phyloP scores from a whole-genome alignment of 2,329 filamentous ascomycete genomes.

The Penicillium sp. region DNA sequence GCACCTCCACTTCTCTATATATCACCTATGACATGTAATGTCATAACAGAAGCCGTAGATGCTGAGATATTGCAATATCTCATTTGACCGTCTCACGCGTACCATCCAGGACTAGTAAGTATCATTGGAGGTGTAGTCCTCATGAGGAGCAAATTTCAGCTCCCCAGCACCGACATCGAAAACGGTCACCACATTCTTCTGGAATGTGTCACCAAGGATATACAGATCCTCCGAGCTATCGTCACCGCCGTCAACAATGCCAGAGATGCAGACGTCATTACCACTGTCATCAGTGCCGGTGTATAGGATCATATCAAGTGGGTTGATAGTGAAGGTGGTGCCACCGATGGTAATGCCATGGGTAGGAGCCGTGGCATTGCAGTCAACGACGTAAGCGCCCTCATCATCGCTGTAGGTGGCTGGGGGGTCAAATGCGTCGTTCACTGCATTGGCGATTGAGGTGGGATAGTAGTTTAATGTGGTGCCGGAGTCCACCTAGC shows the following conservation, averaged over 20 bases:
- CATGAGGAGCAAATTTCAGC: constrained; percentile 32
- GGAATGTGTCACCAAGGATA: constrained; percentile 44
- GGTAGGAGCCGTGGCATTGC: constrained; percentile 41
- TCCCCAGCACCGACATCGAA: constrained; percentile 50
- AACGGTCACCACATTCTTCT: constrained; percentile 50
- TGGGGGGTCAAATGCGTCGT: constrained; percentile 42
- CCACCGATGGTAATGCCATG: constrained; percentile 44
- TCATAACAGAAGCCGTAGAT: too few relatives aligned
- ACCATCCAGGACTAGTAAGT: too few relatives aligned
- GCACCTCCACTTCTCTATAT: too few relatives aligned
- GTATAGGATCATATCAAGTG: constrained; percentile 29
- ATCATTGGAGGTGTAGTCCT: constrained; percentile 16
- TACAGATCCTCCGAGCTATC: constrained; percentile 12
- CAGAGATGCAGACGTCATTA: constrained; percentile 17
- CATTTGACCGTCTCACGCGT: too few relatives aligned
- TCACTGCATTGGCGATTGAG: constrained; percentile 38
- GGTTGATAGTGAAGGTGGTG: constrained; percentile 30
- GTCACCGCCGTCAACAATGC: constrained; percentile 16
- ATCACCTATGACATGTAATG: too few relatives aligned
- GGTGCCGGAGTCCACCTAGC: constrained; percentile 28
- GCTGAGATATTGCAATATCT: too few relatives aligned
- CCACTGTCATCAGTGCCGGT: constrained; percentile 15
- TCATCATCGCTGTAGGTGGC: constrained; percentile 32
- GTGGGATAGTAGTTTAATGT: constrained; percentile 37
- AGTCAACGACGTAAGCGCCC: constrained; percentile 42